phyloP scores from a whole-genome alignment of 768 basidiomycete genomes.

The Lyophyllum atratum region DNA sequence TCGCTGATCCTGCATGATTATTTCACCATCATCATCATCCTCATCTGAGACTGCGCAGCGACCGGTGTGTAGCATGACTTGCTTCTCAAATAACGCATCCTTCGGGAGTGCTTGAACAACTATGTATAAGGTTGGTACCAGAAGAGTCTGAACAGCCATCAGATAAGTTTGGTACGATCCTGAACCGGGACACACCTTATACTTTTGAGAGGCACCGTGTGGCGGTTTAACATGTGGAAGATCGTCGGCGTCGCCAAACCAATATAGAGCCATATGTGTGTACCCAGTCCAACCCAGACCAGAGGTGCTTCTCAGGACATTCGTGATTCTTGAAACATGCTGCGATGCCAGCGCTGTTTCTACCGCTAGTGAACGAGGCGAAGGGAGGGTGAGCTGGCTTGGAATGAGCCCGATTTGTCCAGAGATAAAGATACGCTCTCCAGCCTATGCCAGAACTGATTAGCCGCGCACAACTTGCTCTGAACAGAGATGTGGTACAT shows the following conservation, averaged over 20 bases:
- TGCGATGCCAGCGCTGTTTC: conserved; percentile 81
- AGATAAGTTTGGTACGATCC: background rate
- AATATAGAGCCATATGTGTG: conserved; percentile 68
- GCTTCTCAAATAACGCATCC: conserved; percentile 73
- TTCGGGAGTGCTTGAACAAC: conserved; percentile 70
- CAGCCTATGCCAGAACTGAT: conserved; percentile 47
- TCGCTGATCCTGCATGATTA: conserved; percentile 25
- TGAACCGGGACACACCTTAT: conserved; percentile 15
- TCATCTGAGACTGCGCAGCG: conserved; percentile 47
- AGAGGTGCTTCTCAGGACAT: conserved; percentile 55
- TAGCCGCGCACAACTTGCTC: background rate
- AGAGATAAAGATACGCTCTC: conserved; percentile 81
- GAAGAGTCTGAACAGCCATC: conserved; percentile 10
- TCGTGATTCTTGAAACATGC: conserved; percentile 71
- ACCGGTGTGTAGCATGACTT: conserved; percentile 72
- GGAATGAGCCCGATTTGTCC: conserved; percentile 96
- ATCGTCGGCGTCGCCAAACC: conserved; percentile 52
- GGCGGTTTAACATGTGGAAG: conserved; percentile 42
- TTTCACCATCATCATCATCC: conserved; percentile 46
- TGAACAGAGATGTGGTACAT: conserved; percentile 23
- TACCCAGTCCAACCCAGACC: conserved; percentile 65
- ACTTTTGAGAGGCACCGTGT: conserved; percentile 25
- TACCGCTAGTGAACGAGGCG: conserved; percentile 51
- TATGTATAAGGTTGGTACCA: conserved; percentile 54
- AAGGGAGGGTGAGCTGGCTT: conserved; percentile 65